Evolutionary conservation across 768 basidiomycete genomes (phyloP), one percentile per base, ranked within the genome.

Genomic region (Mrakia frigida): DNA sequence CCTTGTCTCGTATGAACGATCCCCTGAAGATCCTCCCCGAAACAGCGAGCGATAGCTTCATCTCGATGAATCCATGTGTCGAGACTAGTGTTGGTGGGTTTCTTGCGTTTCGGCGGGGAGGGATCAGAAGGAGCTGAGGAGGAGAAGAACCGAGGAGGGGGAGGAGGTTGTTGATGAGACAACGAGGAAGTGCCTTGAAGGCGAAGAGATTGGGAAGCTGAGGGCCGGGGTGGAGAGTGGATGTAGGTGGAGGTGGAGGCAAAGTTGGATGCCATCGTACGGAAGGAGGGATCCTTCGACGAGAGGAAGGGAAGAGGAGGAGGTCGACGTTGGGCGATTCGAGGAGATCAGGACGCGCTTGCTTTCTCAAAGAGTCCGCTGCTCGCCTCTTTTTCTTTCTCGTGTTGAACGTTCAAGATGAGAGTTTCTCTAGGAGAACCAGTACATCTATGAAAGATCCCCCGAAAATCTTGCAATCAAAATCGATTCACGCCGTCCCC

Each of bases 21-120:
- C 7, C 18, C 37, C 35, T 35, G 37, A 1, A 68, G 18, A 37
- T 68, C 65, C 25, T 68, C 65, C 6, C 35, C 65, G 39, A 39
- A 68, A 25, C 65, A 68, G 23, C 65, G 18, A 6, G 65, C 65
- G 14, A 68, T 37, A 25, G 65, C 65, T 39, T 68, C 65, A 39
- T 68, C 65, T 25, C 65, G 35, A 37, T 68, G 37, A 6, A 68
- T 39, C 65, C 65, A 68, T 1, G 37, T n/a, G 25, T 68, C 65
- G 0, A n/a, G 65, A 56, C 2, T 10, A 18, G 3, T 56, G 56
- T 56, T 6, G 18, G 56, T 18, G 2, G 23, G 11, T 25, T 56
- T 56, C 56, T 56, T 56, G n/a, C 56, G 56, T 28, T 56, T 56
- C 28, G 56, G 56, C 10, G 56, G 56, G n/a, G 56, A 56, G 56